These are phyloP conservation scores for Venturia carpophila DNA, from an alignment of 2,329 filamentous ascomycete species.

Conservation along the genomic window DNA sequence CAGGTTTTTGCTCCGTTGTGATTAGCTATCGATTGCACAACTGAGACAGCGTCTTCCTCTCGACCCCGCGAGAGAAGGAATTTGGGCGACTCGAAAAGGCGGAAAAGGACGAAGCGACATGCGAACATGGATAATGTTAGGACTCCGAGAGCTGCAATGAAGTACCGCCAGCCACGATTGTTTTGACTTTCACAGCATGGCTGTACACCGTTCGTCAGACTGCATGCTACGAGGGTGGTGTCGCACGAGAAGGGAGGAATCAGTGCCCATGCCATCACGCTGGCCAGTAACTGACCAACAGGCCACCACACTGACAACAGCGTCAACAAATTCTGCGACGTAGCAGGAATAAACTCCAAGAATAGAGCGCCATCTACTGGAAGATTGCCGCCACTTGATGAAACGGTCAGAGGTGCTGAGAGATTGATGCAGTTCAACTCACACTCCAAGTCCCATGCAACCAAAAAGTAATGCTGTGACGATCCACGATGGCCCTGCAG, in stretches of 20 bases:
- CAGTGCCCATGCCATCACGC: conserved; percentile 60
- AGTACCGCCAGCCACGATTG: conserved; percentile 67
- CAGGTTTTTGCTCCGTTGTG: conserved; percentile 48
- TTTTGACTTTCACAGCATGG: conserved; percentile 44
- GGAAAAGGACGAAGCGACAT: conserved; percentile 70
- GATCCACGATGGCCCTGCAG: conserved; percentile 61
- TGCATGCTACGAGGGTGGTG: conserved; percentile 28
- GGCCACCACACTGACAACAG: conserved; percentile 85
- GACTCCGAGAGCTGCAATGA: conserved; percentile 62
- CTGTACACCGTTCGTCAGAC: conserved; percentile 24
- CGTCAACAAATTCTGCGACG: conserved; percentile 65
- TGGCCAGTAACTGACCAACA: conserved; percentile 64
- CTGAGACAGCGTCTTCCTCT: conserved; percentile 69
- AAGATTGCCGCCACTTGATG: conserved; percentile 52
- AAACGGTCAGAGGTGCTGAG: neutral
- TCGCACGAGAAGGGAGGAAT: conserved; percentile 58
- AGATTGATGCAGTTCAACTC: neutral
- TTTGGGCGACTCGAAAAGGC: conserved; percentile 78
- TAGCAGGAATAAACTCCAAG: conserved; percentile 72
- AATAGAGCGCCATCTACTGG: conserved; percentile 76
- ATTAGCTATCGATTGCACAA: conserved; percentile 69
- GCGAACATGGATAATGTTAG: conserved; percentile 71
- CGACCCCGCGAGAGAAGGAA: conserved; percentile 69
- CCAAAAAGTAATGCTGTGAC: conserved; percentile 34
- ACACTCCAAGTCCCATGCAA: conserved; percentile 35